phyloP scores from a whole-genome alignment of 208 protist species.

The Acanthamoeba sp. region DNA sequence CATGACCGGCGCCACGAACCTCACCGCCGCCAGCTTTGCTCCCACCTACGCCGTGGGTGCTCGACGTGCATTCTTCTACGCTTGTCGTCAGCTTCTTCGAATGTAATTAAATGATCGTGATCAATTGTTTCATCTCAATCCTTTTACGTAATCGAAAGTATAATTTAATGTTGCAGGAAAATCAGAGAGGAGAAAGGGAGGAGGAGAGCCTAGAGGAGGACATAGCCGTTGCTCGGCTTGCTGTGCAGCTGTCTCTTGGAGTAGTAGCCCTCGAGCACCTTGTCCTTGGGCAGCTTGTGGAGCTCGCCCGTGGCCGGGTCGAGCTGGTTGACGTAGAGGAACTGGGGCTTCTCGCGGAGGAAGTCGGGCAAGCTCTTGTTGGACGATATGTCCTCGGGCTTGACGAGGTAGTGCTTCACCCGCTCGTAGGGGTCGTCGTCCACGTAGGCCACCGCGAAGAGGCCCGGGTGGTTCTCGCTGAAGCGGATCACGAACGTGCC shows the following conservation, averaged over 20 bases:
- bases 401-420: constrained; percentile 85
- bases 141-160: too few species aligned
- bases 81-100: too few species aligned
- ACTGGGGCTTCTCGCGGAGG: constrained; percentile 79
- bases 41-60: too few species aligned
- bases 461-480: constrained; percentile 78
- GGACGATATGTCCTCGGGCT: constrained; percentile 83
- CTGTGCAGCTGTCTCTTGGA: constrained; percentile 74
- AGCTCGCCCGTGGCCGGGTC: constrained; percentile 70
- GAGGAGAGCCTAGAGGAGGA: constrained; percentile 57
- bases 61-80: too few species aligned
- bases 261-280: constrained; percentile 75
- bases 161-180: too few species aligned
- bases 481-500: constrained; percentile 83
- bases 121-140: too few species aligned
- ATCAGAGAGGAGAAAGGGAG: too few species aligned
- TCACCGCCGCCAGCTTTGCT: too few species aligned
- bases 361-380: constrained; percentile 84
- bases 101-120: too few species aligned
- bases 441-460: constrained; percentile 83
- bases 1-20: too few species aligned
- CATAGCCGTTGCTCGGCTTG: constrained; percentile 73
- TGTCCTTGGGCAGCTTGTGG: constrained; percentile 75
- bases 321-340: constrained; percentile 68
- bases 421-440: constrained; percentile 77